Conservation (phyloP, 371 early-diverging fungal species). For the Cladochytrium tenue region DNA sequence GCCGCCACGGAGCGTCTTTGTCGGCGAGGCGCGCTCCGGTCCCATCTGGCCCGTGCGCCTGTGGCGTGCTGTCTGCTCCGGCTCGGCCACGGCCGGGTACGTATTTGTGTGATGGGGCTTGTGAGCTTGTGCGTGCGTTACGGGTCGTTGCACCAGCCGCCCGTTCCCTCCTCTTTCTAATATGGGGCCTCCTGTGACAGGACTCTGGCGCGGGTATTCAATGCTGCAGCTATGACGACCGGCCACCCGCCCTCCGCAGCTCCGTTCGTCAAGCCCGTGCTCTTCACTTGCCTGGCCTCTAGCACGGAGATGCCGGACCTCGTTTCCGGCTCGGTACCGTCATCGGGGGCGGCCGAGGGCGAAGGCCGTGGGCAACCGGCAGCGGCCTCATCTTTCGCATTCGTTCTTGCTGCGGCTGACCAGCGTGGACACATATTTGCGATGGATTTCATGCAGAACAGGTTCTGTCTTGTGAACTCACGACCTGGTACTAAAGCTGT, state of each 20-base stretch:
- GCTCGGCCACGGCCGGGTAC: conserved; percentile 28
- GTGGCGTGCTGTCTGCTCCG: conserved; percentile 38
- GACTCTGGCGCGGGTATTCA: too few species aligned
- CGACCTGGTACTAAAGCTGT: not conserved
- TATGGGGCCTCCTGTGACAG: too few species aligned
- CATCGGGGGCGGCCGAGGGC: not conserved
- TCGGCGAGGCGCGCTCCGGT: conserved; percentile 35
- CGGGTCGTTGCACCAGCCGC: too few species aligned
- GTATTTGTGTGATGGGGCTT: too few species aligned
- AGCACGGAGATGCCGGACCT: conserved; percentile 26
- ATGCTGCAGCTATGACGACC: too few species aligned
- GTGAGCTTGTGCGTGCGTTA: too few species aligned
- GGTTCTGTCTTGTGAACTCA: conserved; percentile 22
- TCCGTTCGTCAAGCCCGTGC: conserved; percentile 20
- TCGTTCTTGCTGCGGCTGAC: conserved; percentile 43
- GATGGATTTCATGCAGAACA: conserved; percentile 45
- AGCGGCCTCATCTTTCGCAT: conserved; percentile 13
- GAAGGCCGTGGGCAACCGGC: too few species aligned
- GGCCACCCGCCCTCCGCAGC: too few species aligned
- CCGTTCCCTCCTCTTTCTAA: too few species aligned
- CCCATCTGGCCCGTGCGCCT: conserved; percentile 30
- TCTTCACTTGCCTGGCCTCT: conserved; percentile 31
- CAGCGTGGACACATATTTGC: conserved; percentile 46
- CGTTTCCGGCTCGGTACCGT: not conserved
- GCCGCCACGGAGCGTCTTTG: conserved; percentile 28